Percentiles rank a stretch among this genome's conserved stretches.
phyloP scores from a whole-genome alignment of 2,329 filamentous ascomycete species.

The Fusarium nanum region DNA sequence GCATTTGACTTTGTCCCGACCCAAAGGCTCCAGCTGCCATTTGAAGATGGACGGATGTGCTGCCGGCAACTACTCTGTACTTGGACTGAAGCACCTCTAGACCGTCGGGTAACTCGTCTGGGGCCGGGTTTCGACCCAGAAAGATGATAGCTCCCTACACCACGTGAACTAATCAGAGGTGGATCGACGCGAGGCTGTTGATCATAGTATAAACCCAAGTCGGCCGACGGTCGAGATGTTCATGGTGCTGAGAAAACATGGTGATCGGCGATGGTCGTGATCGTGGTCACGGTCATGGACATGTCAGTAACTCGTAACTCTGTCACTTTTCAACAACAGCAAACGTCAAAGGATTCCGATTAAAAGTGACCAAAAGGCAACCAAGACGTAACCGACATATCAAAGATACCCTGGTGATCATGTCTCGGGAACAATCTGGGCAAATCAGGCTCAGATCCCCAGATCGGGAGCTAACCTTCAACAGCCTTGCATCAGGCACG shows the following conservation, averaged over 20 bases:
- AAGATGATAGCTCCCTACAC: constrained; percentile 9
- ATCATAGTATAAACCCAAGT: constrained; percentile 7
- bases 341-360: not conserved
- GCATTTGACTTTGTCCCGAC: constrained; percentile 34
- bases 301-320: constrained; percentile 7
- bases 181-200: constrained; percentile 13
- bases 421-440: constrained; percentile 21
- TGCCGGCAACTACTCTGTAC: constrained; percentile 6
- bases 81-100: constrained; percentile 2
- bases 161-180: constrained; percentile 26
- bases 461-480: constrained; percentile 15
- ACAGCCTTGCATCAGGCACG: constrained; percentile 26
- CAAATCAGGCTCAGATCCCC: constrained; percentile 5
- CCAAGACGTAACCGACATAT: constrained; percentile 2
- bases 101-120: constrained; percentile 17
- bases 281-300: not conserved
- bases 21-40: constrained; percentile 16
- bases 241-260: not conserved
- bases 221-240: constrained; percentile 6
- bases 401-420: constrained; percentile 9
- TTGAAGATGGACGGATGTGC: constrained; percentile 10
- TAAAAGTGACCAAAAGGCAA: not conserved
- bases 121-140: constrained; percentile 13
- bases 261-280: constrained; percentile 21
- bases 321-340: constrained; percentile 10